A percentile compares a stretch with the other conserved stretches of the same genome.
phyloP scores from a whole-genome alignment of 192 early-diverging fungal species.

The Podochytrium sp. region DNA sequence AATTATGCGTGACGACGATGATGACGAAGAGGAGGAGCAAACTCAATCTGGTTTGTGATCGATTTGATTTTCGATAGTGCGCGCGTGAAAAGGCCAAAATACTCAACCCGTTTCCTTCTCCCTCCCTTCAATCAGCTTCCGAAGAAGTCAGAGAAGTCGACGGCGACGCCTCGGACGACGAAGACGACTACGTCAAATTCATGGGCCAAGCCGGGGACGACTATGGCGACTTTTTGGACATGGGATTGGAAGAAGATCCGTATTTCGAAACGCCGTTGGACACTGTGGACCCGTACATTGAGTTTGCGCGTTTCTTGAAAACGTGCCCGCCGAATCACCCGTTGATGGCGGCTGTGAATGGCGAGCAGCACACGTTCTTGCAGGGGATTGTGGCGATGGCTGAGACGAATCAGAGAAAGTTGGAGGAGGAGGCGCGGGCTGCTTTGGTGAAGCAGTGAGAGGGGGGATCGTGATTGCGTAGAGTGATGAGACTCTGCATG shows the following conservation, averaged over 20 bases:
- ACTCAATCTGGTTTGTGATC: neutral
- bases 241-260: constrained; percentile 34
- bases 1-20: constrained; percentile 20
- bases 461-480: too few species aligned
- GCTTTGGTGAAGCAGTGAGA: neutral
- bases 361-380: constrained; percentile 29
- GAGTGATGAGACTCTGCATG: too few species aligned
- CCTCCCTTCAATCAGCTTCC: neutral
- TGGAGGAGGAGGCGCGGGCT: constrained; percentile 19
- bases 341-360: constrained; percentile 10
- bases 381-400: constrained; percentile 11
- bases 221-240: constrained; percentile 18
- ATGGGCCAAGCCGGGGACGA: neutral
- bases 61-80: neutral
- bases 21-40: constrained; percentile 28
- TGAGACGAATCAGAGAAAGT: constrained; percentile 13
- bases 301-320: constrained; percentile 27
- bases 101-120: neutral
- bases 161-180: constrained; percentile 21
- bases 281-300: constrained; percentile 33
- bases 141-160: constrained; percentile 32
- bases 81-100: neutral
- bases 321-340: constrained; percentile 19
- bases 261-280: constrained; percentile 36
- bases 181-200: constrained; percentile 28